A percentile compares a stretch with the other conserved stretches of the same genome.
Conservation (phyloP, 164 flowering plant species). For the Cinnamomum micranthum region DNA sequence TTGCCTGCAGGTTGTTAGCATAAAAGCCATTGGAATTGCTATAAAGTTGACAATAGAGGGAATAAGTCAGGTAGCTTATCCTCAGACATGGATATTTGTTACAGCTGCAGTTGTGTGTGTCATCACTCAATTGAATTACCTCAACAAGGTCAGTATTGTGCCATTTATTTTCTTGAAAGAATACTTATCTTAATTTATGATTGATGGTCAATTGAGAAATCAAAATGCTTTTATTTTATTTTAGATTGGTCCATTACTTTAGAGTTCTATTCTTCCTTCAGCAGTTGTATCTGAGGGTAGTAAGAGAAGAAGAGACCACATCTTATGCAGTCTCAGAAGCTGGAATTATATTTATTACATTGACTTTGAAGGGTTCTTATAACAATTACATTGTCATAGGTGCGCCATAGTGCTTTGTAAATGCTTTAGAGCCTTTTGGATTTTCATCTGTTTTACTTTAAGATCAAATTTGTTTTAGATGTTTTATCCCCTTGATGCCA, state of each 20-base stretch:
- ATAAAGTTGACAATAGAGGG: slow-evolving; percentile 78
- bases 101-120: slow-evolving; percentile 65
- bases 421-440: neutral
- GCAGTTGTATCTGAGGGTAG: neutral
- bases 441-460: neutral
- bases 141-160: slow-evolving; percentile 51
- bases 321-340: neutral
- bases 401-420: neutral
- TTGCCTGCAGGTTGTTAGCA: slow-evolving; percentile 64
- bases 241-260: neutral
- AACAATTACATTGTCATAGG: neutral
- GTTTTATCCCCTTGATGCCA: neutral
- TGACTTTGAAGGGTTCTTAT: neutral
- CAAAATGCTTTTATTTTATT: neutral
- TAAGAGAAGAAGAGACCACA: neutral
- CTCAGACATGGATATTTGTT: slow-evolving; percentile 77
- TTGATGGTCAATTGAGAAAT: neutral
- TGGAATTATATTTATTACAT: neutral
- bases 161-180: too few species aligned
- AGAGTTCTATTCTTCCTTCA: neutral
- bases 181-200: neutral
- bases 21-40: slow-evolving; percentile 86
- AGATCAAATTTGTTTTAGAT: neutral
- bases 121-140: slow-evolving; percentile 68
- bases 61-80: slow-evolving; percentile 62